Evolutionary conservation across 768 basidiomycete genomes (phyloP), one percentile per base, ranked within the genome.

Genomic region (Termitomyces sp.): DNA sequence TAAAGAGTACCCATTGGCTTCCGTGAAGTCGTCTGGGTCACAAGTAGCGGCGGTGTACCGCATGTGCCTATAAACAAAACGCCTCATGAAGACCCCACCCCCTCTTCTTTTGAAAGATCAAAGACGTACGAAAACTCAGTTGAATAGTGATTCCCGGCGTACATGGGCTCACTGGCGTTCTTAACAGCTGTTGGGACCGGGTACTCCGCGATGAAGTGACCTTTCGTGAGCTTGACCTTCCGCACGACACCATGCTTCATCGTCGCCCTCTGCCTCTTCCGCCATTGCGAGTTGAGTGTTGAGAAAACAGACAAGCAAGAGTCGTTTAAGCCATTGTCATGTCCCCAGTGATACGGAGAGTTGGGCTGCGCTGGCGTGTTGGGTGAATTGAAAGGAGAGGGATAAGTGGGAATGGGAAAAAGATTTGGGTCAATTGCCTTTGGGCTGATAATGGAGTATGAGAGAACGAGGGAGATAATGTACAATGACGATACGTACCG

Each of bases 181-280:
- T 79, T 82, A 56, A 95, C 85, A 2, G 93, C 88, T 0, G 89
- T 88, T 1, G 93, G 94, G 1, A 95, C 94, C 2, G 84, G 77
- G 68, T 95, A 94, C 66, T 96, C 94, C 22, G 86, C 82, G 70
- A 96, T 90, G 75, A 94, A 96, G 67, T 95, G 88, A 60, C 95
- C 95, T 57, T 93, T 82, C 13, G 93, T 96, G 61, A 98, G 87
- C 72, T 92, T 89, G 77, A 98, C 88, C 68, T 88, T 91, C 64
- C 92, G 87, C 27, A 91, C 93, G 20, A 93, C 90, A 63, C 92
- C 79, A 45, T 93, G 89, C 69, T 91, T 92, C 74, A 94, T 88
- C 31, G 91, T 92, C 72, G 94, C 93, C 54, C 93, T 87, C 72
- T 95, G 93, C 53, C 93, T 86, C 63, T 88, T 85, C 64, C 81